phyloP scores from a whole-genome alignment of 371 early-diverging fungal species.

The Apophysomyces elegans region DNA sequence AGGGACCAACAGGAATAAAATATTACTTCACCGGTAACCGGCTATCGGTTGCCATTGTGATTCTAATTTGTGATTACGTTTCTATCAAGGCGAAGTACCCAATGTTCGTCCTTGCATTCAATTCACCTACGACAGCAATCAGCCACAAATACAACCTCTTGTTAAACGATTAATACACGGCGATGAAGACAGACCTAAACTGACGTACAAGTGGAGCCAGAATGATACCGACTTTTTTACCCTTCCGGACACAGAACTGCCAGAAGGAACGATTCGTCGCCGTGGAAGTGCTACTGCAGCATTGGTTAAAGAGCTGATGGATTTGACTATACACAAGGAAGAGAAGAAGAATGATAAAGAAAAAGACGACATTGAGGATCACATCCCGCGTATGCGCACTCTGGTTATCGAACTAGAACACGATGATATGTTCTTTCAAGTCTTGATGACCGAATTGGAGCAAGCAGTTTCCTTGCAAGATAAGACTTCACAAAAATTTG shows the following conservation, averaged over 20 bases:
- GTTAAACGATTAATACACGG: slow-evolving; percentile 12
- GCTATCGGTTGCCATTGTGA: too few species aligned
- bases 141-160: slow-evolving; percentile 27
- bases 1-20: slow-evolving; percentile 42
- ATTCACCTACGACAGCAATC: slow-evolving; percentile 38
- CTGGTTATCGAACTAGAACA: slow-evolving; percentile 59
- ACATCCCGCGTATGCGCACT: slow-evolving; percentile 28
- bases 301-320: slow-evolving; percentile 13
- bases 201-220: slow-evolving; percentile 37
- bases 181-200: slow-evolving; percentile 20
- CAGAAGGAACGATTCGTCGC: not conserved
- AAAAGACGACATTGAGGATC: not conserved
- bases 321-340: slow-evolving; percentile 11
- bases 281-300: slow-evolving; percentile 15
- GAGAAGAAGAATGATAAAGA: slow-evolving; percentile 11
- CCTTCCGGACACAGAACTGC: slow-evolving; percentile 10
- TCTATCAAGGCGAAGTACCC: slow-evolving; percentile 37
- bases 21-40: slow-evolving; percentile 60
- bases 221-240: slow-evolving; percentile 48
- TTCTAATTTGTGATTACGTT: too few species aligned
- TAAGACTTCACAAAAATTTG: slow-evolving; percentile 42
- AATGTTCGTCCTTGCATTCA: slow-evolving; percentile 50
- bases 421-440: slow-evolving; percentile 66
- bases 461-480: slow-evolving; percentile 46
- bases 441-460: slow-evolving; percentile 53